Evolutionary conservation across 768 basidiomycete species (phyloP), one percentile per base, ranked within the genome.

Genomic region (Hygrophorus russula): DNA sequence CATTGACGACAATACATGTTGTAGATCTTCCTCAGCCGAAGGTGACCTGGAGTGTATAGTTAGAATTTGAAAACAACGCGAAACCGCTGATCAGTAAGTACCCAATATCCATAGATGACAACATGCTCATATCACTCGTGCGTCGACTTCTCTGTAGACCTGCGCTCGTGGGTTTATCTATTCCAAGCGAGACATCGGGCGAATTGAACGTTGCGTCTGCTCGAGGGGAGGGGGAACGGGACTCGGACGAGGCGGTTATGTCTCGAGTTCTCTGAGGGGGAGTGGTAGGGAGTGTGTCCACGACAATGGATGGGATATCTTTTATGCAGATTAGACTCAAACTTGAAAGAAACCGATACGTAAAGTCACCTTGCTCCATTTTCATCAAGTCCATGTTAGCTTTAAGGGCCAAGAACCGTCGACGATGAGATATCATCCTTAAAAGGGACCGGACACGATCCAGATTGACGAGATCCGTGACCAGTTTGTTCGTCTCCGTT

Each of bases 381-480:
- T 55, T 59, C 51, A 58, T 59, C 9, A 61, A 56, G 31, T 58
- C 51, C 27, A 61, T 63, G 42, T 67, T 57, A 47, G 78, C 74
- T 41, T 70, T 62, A 45, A 65, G 49, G 1, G 66, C 71, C 35
- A 86, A 55, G 63, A 81, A 90, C 44, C 76, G 69, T 32, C 82
- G 71, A 4, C 89, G 78, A 49, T 72, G 73, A 5, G 79, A 75
- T 36, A 90, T 82, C 43, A 81, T 83, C 45, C 72, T 71, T n/a
- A 96, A 63, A 39, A 91, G 58, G 0, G 88, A 90, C 33, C 79
- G 74, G 10, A 93, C 86, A 39, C 80, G 76, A 59, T 94, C 92
- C 35, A 93, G 61, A 55, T 88, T 85, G 32, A 93, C 83, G 7
- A 88, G 70, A 53, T 89, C 88, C 0, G 76, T 78, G 7, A 97